Percentiles rank a stretch among this genome's conserved stretches.
Conservation (phyloP, 495 filamentous ascomycete species). For the Hypoxylon trugodes region DNA sequence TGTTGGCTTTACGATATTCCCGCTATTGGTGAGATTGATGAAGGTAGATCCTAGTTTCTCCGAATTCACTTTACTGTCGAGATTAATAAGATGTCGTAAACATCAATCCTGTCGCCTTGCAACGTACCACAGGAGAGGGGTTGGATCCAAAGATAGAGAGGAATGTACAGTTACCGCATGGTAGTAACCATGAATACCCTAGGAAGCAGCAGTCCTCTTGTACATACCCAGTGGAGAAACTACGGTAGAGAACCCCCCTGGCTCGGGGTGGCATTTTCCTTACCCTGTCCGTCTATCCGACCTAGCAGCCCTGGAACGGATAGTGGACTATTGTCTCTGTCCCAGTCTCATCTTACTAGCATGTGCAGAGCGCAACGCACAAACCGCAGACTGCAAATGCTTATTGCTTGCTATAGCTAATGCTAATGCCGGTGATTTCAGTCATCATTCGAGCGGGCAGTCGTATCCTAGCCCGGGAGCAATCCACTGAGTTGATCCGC, state of each 20-base stretch:
- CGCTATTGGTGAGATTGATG: slow-evolving; percentile 25
- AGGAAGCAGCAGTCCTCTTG: slow-evolving; percentile 20
- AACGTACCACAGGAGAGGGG: slow-evolving; percentile 42
- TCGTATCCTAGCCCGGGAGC: slow-evolving; percentile 21
- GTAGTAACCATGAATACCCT: slow-evolving; percentile 22
- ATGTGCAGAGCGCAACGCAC: slow-evolving; percentile 29
- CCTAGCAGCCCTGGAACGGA: slow-evolving; percentile 33
- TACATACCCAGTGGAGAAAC: slow-evolving; percentile 34
- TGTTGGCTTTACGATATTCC: slow-evolving; percentile 30
- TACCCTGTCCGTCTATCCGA: slow-evolving; percentile 32
- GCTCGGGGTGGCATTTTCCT: slow-evolving; percentile 26
- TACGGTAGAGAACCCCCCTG: slow-evolving; percentile 30
- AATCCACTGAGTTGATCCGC: slow-evolving; percentile 33
- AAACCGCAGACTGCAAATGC: slow-evolving; percentile 28
- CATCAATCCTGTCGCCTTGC: slow-evolving; percentile 33
- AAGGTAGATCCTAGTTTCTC: slow-evolving; percentile 32
- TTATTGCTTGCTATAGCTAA: slow-evolving; percentile 24
- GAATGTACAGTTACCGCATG: slow-evolving; percentile 27
- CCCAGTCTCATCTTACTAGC: slow-evolving; percentile 22
- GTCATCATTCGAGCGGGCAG: slow-evolving; percentile 18
- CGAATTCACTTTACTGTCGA: slow-evolving; percentile 28
- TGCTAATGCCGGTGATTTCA: slow-evolving; percentile 22
- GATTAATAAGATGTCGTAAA: slow-evolving; percentile 30
- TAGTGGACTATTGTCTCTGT: slow-evolving; percentile 27
- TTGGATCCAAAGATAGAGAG: slow-evolving; percentile 15